phyloP scores from a whole-genome alignment of 345 rosid species.

The Angophora floribunda region DNA sequence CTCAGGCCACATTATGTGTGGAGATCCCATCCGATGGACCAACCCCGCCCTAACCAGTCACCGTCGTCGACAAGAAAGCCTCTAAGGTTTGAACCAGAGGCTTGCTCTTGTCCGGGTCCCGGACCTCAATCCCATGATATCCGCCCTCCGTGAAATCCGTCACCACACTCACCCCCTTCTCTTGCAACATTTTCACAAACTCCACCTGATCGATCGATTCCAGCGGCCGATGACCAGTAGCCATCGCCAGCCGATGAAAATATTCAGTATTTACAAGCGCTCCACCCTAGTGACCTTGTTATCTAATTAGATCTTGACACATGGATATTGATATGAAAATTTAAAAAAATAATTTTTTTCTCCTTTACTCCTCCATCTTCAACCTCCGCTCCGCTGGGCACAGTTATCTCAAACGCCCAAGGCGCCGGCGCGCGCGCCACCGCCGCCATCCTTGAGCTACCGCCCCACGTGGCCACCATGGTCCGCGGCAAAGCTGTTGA shows the following conservation, averaged over 20 bases:
- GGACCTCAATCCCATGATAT: conserved; percentile 10
- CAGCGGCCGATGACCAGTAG: conserved; percentile 3
- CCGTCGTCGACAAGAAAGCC: conserved; percentile 7
- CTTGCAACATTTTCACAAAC: conserved; percentile 21
- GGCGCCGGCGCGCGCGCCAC: too few relatives aligned
- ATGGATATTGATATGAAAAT: too few relatives aligned
- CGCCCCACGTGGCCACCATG: too few relatives aligned
- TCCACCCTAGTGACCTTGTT: conserved; percentile 21
- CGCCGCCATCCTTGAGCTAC: too few relatives aligned
- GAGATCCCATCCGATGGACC: neutral
- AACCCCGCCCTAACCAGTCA: neutral
- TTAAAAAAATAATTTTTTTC: too few relatives aligned
- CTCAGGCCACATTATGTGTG: neutral
- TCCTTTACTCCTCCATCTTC: too few relatives aligned
- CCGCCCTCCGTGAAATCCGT: conserved; percentile 19
- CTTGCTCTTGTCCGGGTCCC: conserved; percentile 7
- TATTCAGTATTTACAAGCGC: too few relatives aligned
- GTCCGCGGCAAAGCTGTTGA: too few relatives aligned
- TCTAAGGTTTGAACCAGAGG: neutral
- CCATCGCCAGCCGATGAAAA: too few relatives aligned
- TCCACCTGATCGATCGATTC: conserved; percentile 43
- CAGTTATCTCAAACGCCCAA: too few relatives aligned
- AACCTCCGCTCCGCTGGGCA: too few relatives aligned
- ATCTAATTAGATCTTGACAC: too few relatives aligned
- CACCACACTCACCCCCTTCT: conserved; percentile 23